phyloP scores from a whole-genome alignment of 345 rosid species.

The Aquilaria yunnanensis region DNA sequence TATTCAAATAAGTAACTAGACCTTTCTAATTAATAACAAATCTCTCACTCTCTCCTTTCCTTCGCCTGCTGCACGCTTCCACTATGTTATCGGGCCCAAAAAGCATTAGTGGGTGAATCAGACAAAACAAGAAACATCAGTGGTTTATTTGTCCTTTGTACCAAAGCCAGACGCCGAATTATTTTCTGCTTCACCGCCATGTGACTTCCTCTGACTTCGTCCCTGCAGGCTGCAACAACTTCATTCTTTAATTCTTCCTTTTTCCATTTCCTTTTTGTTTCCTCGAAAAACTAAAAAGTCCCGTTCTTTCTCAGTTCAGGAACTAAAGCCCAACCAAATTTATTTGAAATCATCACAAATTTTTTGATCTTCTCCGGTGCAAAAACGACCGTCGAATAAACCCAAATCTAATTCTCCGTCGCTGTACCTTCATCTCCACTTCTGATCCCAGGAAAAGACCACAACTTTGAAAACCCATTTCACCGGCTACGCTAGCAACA shows the following conservation, averaged over 20 bases:
- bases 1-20: too few relatives aligned
- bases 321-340: conserved; percentile 5
- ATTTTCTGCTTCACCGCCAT: conserved; percentile 35
- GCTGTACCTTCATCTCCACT: conserved; percentile 49
- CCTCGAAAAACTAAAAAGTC: neutral
- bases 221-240: neutral
- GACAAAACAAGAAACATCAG: too few relatives aligned
- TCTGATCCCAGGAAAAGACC: conserved; percentile 37
- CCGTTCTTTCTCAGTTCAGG: neutral
- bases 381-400: conserved; percentile 43
- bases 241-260: conserved; percentile 2
- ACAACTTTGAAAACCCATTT: conserved; percentile 39
- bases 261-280: too few relatives aligned
- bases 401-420: conserved; percentile 23
- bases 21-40: too few relatives aligned
- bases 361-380: conserved; percentile 8
- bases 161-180: conserved; percentile 41
- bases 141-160: too few relatives aligned
- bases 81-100: conserved; percentile 3
- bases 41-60: too few relatives aligned
- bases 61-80: too few relatives aligned
- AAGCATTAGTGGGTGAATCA: too few relatives aligned
- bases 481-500: conserved; percentile 20
- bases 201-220: conserved; percentile 23
- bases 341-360: neutral